phyloP scores from a whole-genome alignment of 129 eudicot genomes.

The Sambucus nigra region DNA sequence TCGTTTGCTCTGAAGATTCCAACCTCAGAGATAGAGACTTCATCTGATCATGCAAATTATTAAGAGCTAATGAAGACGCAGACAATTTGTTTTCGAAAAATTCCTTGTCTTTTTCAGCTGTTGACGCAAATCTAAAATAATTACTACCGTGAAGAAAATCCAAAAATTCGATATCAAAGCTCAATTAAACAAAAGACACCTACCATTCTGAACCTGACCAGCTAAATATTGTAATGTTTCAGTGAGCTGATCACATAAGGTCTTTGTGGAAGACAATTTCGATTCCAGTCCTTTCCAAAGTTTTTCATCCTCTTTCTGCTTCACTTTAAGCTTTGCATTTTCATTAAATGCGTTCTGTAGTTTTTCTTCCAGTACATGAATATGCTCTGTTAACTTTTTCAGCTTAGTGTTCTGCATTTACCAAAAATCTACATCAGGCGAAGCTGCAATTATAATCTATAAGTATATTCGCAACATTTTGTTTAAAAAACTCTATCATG shows the following conservation, averaged over 20 bases:
- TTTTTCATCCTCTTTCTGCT: conserved; percentile 86
- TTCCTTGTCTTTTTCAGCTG: conserved; percentile 84
- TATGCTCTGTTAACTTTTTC: conserved; percentile 61
- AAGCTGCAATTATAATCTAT: conserved; percentile 3
- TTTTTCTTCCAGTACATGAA: conserved; percentile 67
- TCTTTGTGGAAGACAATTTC: conserved; percentile 76
- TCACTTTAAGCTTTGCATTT: conserved; percentile 86
- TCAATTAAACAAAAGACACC: conserved; percentile 5
- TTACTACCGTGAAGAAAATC: conserved; percentile 8
- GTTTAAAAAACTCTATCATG: background rate
- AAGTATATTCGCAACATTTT: background rate
- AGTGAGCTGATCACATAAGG: conserved; percentile 74
- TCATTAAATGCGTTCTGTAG: conserved; percentile 73
- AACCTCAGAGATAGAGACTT: conserved; percentile 56
- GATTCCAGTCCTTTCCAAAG: conserved; percentile 92
- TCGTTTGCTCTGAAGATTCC: conserved; percentile 62
- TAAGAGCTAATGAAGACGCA: conserved; percentile 57
- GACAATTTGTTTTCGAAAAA: conserved; percentile 48
- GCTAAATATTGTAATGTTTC: conserved; percentile 74
- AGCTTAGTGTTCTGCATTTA: conserved; percentile 71
- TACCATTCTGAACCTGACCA: conserved; percentile 83
- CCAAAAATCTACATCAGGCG: conserved; percentile 4
- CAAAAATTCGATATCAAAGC: conserved; percentile 9
- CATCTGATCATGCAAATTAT: conserved; percentile 56
- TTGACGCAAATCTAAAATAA: conserved; percentile 12